Evolutionary conservation across 2,329 filamentous ascomycete species (phyloP), one percentile per base, ranked within the genome.

Genomic region (Diplodia mutila): DNA sequence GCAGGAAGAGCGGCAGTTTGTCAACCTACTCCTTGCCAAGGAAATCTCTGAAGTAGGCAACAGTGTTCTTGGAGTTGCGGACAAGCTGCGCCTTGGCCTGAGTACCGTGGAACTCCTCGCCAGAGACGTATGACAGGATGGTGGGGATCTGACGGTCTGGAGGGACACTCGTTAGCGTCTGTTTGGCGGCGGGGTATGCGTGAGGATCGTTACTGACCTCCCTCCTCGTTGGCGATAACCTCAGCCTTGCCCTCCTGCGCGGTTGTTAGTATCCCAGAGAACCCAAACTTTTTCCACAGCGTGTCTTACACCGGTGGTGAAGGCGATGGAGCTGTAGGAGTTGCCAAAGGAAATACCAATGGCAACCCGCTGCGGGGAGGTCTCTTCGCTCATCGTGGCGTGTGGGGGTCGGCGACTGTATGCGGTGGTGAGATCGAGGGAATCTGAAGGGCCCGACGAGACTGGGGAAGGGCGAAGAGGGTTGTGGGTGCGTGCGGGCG

Each of bases 331-430:
- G 84, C 93, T 96, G 89, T 97, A 97, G 70, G 93, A 94, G 85
- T 98, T 99, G 83, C 95, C 95, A 85, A 98, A 97, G 73, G 94
- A 91, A 78, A 99, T 93, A 80, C 95, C 95, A 82, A 99, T 98
- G 78, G 91, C 92, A 75, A 85, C 85, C 75, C 86, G 82, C 80
- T 86, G 84, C 74, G 76, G 80, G 77, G 78, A 79, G 74, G 76
- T 79, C 76, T 79, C 81, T 79, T 83, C 85, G 78, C 80, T 85
- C 83, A 83, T 87, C 51, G 70, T 78, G 67, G 46, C 23, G 18
- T 27, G 46, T 27, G 46, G 21, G 42, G 29, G 14, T 21, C 14
- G 21, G 27, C 18, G 27, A 42, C 18, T 25, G 63, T 49, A 34
- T 18, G 8, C 9, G 68, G 46, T 42, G 27, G 12, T 37, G 18